Percentiles rank a stretch among this genome's conserved stretches.
Conservation (phyloP, 495 filamentous ascomycete genomes). For the Hyaloscypha variabilis region DNA sequence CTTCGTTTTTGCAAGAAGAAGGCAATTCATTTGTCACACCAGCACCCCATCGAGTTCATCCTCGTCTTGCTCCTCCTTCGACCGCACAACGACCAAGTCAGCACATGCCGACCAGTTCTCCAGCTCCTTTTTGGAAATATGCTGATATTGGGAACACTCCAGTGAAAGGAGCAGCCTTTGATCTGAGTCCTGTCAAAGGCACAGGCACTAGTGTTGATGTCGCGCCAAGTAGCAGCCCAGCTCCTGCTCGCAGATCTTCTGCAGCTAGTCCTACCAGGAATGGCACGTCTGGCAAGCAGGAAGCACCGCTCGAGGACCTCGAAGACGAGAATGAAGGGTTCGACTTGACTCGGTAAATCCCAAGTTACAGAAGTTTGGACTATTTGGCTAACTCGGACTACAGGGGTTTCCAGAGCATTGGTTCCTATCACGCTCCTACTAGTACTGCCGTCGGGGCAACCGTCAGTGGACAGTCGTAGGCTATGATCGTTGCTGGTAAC, state of each 20-base stretch:
- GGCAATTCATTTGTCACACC: slow-evolving; percentile 73
- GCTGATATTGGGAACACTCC: slow-evolving; percentile 78
- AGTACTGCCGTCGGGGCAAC: slow-evolving; percentile 5
- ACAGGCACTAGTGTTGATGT: slow-evolving; percentile 34
- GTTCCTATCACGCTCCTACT: slow-evolving; percentile 57
- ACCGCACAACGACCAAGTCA: slow-evolving; percentile 89
- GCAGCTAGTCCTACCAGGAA: slow-evolving; percentile 35
- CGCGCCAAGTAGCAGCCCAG: slow-evolving; percentile 64
- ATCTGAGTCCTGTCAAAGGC: slow-evolving; percentile 53
- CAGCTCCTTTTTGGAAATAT: slow-evolving; percentile 97
- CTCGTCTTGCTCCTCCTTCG: slow-evolving; percentile 82
- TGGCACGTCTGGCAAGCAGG: slow-evolving; percentile 8
- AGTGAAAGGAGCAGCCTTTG: slow-evolving; percentile 52
- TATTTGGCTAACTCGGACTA: slow-evolving; percentile 32
- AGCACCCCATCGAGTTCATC: slow-evolving; percentile 80
- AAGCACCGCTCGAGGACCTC: slow-evolving; percentile 51
- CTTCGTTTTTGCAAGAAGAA: slow-evolving; percentile 58
- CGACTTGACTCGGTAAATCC: slow-evolving; percentile 32
- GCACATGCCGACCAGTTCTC: slow-evolving; percentile 92
- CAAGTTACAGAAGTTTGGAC: background rate
- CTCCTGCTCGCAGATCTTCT: slow-evolving; percentile 22
- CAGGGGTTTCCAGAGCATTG: slow-evolving; percentile 74
- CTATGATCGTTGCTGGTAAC: background rate
- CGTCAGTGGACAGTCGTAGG: slow-evolving; percentile 4
- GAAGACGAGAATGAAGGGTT: slow-evolving; percentile 51